These are phyloP conservation scores for Ilyonectria robusta DNA, from an alignment of 2,329 filamentous ascomycete species.

Conservation along the genomic window DNA sequence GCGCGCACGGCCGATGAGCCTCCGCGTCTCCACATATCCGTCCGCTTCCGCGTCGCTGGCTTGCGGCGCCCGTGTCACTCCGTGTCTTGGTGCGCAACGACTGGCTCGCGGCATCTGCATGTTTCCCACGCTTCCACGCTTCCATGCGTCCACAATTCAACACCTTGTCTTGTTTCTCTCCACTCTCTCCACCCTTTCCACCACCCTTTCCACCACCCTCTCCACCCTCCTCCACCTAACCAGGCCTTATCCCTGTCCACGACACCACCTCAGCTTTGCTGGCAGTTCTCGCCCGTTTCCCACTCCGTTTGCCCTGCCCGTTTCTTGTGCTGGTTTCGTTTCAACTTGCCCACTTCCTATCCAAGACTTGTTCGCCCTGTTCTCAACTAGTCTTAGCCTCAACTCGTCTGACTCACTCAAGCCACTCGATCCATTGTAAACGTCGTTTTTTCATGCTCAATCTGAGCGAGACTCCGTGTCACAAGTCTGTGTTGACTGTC, in stretches of 20 bases:
- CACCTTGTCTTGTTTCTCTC: slow-evolving; percentile 13
- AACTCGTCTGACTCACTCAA: slow-evolving; percentile 21
- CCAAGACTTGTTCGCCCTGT: slow-evolving; percentile 13
- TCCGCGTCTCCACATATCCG: slow-evolving; percentile 27
- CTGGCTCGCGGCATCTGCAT: slow-evolving; percentile 28
- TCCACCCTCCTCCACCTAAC: slow-evolving; percentile 3
- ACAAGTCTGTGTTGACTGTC: slow-evolving; percentile 19
- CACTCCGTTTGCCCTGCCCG: slow-evolving; percentile 20
- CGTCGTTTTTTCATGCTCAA: slow-evolving; percentile 19
- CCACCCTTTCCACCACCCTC: background rate
- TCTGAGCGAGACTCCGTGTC: background rate
- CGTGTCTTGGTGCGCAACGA: slow-evolving; percentile 18
- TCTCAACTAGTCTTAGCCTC: slow-evolving; percentile 14
- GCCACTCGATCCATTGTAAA: slow-evolving; percentile 20
- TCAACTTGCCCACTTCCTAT: slow-evolving; percentile 15
- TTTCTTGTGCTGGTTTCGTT: slow-evolving; percentile 25
- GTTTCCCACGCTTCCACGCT: slow-evolving; percentile 31
- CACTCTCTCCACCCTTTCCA: background rate
- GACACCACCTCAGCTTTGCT: background rate
- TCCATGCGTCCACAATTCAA: slow-evolving; percentile 1
- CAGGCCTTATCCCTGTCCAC: background rate
- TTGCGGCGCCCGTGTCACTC: background rate
- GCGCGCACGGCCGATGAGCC: slow-evolving; percentile 14
- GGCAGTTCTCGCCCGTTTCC: slow-evolving; percentile 6
- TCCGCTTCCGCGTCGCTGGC: slow-evolving; percentile 22